These are phyloP conservation scores for Tarenaya hassleriana DNA, from an alignment of 345 rosid species.

Conservation along the genomic window DNA sequence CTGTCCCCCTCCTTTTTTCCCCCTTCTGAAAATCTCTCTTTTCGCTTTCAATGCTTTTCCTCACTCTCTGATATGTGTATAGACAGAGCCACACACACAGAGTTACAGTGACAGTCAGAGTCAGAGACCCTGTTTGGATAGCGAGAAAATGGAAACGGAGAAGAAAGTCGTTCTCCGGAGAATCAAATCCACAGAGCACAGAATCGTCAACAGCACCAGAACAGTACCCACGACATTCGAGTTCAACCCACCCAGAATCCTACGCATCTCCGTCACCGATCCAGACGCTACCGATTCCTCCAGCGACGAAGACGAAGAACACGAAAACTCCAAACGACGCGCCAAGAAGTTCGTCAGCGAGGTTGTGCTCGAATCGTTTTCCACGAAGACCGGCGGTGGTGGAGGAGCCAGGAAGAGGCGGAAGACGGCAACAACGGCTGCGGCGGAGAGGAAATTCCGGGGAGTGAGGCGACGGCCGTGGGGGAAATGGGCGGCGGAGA, in stretches of 20 bases:
- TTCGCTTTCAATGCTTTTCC: background rate
- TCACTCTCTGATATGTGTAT: conserved; percentile 1
- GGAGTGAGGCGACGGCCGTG: conserved; percentile 95
- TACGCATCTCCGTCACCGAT: conserved; percentile 70
- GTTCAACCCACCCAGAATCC: conserved; percentile 28
- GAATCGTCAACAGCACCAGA: conserved; percentile 22
- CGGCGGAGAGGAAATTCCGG: conserved; percentile 50
- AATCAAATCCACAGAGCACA: conserved; percentile 45
- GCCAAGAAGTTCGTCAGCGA: conserved; percentile 67
- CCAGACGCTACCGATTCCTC: conserved; percentile 95
- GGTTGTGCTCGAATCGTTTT: conserved; percentile 41
- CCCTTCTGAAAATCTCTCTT: too few species aligned
- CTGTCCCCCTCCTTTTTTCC: background rate
- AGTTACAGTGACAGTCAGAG: conserved; percentile 25
- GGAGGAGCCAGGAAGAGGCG: conserved; percentile 10
- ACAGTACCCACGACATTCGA: background rate
- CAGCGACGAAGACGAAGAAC: conserved; percentile 56
- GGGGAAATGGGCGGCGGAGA: conserved; percentile 99
- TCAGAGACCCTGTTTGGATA: background rate
- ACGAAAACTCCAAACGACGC: conserved; percentile 21
- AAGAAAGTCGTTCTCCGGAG: conserved; percentile 2
- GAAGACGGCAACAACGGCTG: conserved; percentile 8
- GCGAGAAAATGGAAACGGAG: conserved; percentile 24
- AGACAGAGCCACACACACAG: conserved; percentile 15
- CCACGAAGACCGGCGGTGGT: background rate